These are phyloP conservation scores for Carex kokanica DNA, from an alignment of 176 grass and related monocot genomes.

Conservation along the genomic window DNA sequence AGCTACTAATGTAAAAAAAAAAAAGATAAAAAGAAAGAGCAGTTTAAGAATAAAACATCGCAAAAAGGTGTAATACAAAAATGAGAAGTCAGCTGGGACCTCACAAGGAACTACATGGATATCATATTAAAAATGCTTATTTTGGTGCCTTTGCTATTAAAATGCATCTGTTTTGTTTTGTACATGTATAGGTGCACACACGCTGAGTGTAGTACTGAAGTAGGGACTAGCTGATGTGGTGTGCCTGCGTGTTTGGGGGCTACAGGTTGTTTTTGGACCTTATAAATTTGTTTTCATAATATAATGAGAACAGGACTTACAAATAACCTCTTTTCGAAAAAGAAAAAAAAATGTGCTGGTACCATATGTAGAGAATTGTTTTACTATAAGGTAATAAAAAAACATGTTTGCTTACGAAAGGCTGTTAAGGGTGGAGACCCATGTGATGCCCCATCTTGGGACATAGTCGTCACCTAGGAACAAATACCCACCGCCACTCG, in stretches of 20 bases:
- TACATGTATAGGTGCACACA: background rate
- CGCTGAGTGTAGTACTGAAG: background rate
- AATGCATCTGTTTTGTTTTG: background rate
- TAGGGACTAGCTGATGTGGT: background rate
- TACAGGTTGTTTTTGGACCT: background rate
- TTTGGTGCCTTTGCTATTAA: background rate
- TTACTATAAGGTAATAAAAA: background rate
- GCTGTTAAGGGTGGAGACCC: slow-evolving; percentile 56
- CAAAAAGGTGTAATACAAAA: background rate
- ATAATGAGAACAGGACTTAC: background rate
- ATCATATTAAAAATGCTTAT: background rate
- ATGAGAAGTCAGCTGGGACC: background rate
- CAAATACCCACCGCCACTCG: slow-evolving; percentile 62
- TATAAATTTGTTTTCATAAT: background rate
- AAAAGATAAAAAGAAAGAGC: background rate
- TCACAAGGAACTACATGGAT: background rate
- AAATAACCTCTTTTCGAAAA: background rate
- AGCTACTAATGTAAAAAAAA: slow-evolving; percentile 44
- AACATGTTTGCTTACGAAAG: slow-evolving; percentile 50
- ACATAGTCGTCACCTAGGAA: slow-evolving; percentile 82
- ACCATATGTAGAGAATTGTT: background rate
- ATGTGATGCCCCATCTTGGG: slow-evolving; percentile 75
- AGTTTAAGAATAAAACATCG: background rate
- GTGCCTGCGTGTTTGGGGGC: no score
- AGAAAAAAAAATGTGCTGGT: background rate